Percentiles rank a stretch among this genome's conserved stretches.
These are phyloP conservation scores for Pythium brassicae DNA, from an alignment of 352 stramenopile species.

Conservation along the genomic window DNA sequence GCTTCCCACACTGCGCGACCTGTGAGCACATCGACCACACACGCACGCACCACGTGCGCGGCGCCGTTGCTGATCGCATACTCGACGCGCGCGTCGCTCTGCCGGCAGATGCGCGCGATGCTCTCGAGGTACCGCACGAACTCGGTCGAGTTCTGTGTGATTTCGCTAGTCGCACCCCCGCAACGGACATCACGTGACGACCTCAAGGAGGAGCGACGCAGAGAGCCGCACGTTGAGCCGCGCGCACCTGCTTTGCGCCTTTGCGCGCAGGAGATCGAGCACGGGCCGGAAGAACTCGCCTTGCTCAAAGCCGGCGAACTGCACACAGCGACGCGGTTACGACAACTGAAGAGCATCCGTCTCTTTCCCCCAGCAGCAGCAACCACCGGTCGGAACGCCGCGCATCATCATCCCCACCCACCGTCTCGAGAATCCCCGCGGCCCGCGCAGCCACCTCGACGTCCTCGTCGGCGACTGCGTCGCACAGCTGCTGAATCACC, in stretches of 20 bases:
- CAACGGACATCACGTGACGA: neutral
- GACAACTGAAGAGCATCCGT: neutral
- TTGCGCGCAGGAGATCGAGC: constrained; percentile 44
- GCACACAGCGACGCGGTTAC: neutral
- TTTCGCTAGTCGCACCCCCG: constrained; percentile 21
- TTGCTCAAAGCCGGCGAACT: constrained; percentile 42
- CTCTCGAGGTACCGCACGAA: constrained; percentile 78
- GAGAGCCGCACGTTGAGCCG: neutral
- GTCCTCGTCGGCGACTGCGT: constrained; percentile 60
- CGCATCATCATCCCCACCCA: constrained; percentile 8
- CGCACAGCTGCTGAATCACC: constrained; percentile 56
- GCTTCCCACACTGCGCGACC: too few relatives aligned
- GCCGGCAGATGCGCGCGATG: constrained; percentile 56
- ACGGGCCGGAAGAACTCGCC: constrained; percentile 40
- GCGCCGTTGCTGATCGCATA: constrained; percentile 42
- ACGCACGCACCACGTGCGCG: constrained; percentile 11
- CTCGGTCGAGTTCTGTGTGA: constrained; percentile 52
- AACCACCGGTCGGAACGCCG: too few relatives aligned
- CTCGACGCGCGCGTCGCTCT: constrained; percentile 53
- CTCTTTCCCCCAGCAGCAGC: too few relatives aligned
- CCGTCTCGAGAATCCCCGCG: constrained; percentile 53
- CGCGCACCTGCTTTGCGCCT: constrained; percentile 38
- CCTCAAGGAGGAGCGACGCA: too few relatives aligned
- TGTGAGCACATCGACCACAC: neutral
- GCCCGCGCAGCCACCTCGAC: constrained; percentile 65